These are phyloP conservation scores for Clarkia xantiana DNA, from an alignment of 345 rosid species.

Conservation along the genomic window DNA sequence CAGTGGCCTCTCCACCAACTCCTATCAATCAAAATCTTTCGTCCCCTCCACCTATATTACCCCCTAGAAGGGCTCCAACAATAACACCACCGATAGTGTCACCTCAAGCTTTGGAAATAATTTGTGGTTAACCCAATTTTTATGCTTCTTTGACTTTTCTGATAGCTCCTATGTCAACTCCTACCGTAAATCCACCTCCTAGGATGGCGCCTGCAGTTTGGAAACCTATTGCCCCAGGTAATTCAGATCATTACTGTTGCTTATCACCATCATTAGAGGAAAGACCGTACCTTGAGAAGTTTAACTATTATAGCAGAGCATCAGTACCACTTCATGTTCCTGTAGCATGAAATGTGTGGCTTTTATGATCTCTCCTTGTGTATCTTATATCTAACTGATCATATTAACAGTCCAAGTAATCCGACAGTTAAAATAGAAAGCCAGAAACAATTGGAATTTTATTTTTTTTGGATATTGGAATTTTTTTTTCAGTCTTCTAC, in stretches of 20 bases:
- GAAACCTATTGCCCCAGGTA: conserved; percentile 16
- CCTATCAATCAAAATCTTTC: conserved; percentile 5
- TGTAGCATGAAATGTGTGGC: background rate
- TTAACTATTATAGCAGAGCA: background rate
- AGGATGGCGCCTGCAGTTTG: conserved; percentile 8
- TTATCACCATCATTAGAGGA: background rate
- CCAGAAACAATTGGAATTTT: no score
- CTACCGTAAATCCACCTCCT: conserved; percentile 11
- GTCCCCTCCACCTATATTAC: conserved; percentile 15
- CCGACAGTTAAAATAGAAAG: background rate
- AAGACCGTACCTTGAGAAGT: background rate
- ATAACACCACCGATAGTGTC: conserved; percentile 23
- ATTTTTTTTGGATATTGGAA: no score
- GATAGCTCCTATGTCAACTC: conserved; percentile 8
- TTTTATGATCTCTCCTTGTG: background rate
- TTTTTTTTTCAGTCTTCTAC: no score
- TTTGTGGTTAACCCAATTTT: background rate
- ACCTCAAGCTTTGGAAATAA: background rate
- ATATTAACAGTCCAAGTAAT: conserved; percentile 25
- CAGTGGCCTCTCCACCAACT: conserved; percentile 17
- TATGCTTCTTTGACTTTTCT: conserved; percentile 1
- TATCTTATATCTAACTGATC: conserved; percentile 10
- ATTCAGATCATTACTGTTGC: background rate
- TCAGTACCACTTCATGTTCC: background rate
- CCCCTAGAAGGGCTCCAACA: conserved; percentile 18